Evolutionary conservation across 2,329 filamentous ascomycete species (phyloP), one percentile per base, ranked within the genome.

Genomic region (Fusarium musae): DNA sequence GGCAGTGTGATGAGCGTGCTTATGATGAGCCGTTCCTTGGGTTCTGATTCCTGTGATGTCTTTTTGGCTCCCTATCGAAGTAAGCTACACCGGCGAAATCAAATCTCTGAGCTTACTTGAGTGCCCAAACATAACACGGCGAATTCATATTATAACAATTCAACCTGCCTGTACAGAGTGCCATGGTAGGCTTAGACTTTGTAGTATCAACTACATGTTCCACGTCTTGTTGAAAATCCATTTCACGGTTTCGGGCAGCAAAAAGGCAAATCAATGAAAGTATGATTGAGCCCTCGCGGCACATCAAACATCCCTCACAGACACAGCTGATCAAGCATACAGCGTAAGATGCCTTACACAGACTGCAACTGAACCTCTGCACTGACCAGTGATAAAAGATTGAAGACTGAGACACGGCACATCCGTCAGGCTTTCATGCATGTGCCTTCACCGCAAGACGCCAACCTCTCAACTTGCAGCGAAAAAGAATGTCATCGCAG

Each of bases 161-260:
- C 43, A 46, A 5, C 8, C 17, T 21, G 26, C 43, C 43, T 9
- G 3, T 6, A 26, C 26, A 46, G 4, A 7, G 17, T 21, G 8
- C 3, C 26, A 12, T 15, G 12, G 5, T 0, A n/a, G 19, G 19
- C 28, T 12, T 0, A 16, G 9, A 16, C 4, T 12, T 2, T n/a
- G 9, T 9, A 30, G 19, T 12, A 16, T 12, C 2, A 9, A 16
- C 9, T 30, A 6, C 6, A 49, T 30, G 26, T 26, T 26, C 26
- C 26, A 26, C 26, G 26, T 26, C 26, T 26, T 26, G 26, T 26
- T 26, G 26, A 26, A 26, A 26, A 26, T 26, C 26, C 26, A 26
- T 26, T 26, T 26, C 6, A 26, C 26, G 26, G 30, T 9, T 28
- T 39, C 23, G 23, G 34, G 30, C 28, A 39, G 26, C 53, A 57